phyloP scores from a whole-genome alignment of 768 basidiomycete species.

The Inosperma sp. region DNA sequence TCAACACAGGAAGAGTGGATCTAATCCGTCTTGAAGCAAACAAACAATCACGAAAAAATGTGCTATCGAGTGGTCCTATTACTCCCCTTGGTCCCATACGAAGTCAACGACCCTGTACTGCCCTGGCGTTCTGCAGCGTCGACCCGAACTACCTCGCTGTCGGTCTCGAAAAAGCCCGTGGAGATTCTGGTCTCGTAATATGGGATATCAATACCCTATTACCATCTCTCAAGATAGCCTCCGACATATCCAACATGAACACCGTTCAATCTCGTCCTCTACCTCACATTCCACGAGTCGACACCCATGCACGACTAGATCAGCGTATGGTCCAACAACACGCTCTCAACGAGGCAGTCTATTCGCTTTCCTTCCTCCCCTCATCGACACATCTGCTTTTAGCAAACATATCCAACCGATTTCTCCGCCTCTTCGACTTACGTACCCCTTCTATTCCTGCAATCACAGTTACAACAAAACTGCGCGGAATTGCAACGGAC shows the following conservation, averaged over 20 bases:
- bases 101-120: no score
- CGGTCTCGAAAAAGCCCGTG: conserved; percentile 74
- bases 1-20: no score
- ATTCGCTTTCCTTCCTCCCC: conserved; percentile 69
- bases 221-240: conserved; percentile 22
- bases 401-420: no score
- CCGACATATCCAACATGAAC: conserved; percentile 6
- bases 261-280: conserved; percentile 36
- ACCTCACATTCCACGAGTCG: no score
- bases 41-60: conserved; percentile 47
- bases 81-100: conserved; percentile 59
- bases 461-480: conserved; percentile 63
- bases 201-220: no score
- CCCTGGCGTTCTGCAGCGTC: conserved; percentile 59
- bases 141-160: conserved; percentile 79
- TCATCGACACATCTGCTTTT: conserved; percentile 59
- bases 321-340: conserved; percentile 60
- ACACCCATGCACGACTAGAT: conserved; percentile 40
- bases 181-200: conserved; percentile 66
- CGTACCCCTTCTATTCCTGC: conserved; percentile 39
- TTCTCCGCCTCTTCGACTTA: conserved; percentile 73
- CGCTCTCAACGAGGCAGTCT: conserved; percentile 65
- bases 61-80: conserved; percentile 52
- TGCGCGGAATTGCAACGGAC: conserved; percentile 70
- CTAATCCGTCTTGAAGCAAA: conserved; percentile 63